These are phyloP conservation scores for Hanseniaspora lachancei DNA, from an alignment of 805 yeast species.

Conservation along the genomic window DNA sequence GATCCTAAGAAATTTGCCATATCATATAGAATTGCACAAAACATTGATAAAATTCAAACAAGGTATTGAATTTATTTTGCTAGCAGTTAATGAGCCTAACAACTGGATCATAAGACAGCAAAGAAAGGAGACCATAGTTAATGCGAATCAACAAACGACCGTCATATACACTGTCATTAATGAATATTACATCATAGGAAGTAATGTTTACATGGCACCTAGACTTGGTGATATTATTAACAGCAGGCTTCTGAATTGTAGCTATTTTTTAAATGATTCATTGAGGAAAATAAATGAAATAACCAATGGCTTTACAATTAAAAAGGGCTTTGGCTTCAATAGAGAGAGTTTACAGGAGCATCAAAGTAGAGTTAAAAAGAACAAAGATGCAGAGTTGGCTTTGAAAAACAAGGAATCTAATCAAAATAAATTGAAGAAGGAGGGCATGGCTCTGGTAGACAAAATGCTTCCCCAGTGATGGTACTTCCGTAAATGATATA, in stretches of 20 bases:
- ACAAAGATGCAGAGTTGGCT: background rate
- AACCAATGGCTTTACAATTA: slow-evolving; percentile 41
- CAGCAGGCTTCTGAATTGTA: slow-evolving; percentile 49
- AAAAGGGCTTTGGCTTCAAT: slow-evolving; percentile 36
- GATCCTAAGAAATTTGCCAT: slow-evolving; percentile 21
- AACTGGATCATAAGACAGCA: slow-evolving; percentile 87
- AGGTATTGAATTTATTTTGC: slow-evolving; percentile 75
- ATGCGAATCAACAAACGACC: slow-evolving; percentile 30
- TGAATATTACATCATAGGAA: slow-evolving; percentile 81
- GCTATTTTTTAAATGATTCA: slow-evolving; percentile 33
- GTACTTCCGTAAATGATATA: background rate
- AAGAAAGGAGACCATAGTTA: slow-evolving; percentile 37
- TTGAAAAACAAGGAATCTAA: background rate
- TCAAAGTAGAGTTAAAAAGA: background rate
- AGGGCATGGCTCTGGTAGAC: background rate
- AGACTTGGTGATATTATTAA: slow-evolving; percentile 56
- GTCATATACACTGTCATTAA: slow-evolving; percentile 31
- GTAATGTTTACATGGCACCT: slow-evolving; percentile 87
- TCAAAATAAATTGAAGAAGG: background rate
- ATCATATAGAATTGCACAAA: slow-evolving; percentile 31
- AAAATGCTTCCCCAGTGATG: background rate
- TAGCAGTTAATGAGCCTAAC: slow-evolving; percentile 71
- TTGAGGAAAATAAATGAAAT: slow-evolving; percentile 35
- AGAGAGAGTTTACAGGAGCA: slow-evolving; percentile 11
- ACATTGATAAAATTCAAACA: slow-evolving; percentile 57